Percentiles rank a stretch among this genome's conserved stretches.
phyloP scores from a whole-genome alignment of 805 yeast genomes.

The Starmera pachycereana region DNA sequence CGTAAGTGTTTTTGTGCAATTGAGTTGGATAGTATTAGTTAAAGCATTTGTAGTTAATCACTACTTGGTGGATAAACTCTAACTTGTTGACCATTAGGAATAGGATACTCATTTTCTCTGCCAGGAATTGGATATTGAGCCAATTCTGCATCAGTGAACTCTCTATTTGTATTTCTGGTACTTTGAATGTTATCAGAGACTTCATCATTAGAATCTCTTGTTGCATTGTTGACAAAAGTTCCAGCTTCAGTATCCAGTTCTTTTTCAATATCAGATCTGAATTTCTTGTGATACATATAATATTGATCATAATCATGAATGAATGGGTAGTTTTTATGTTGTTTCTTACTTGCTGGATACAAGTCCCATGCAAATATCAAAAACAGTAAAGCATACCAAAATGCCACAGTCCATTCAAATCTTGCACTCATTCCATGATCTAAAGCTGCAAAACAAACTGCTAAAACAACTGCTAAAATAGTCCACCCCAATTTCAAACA shows the following conservation, averaged over 20 bases:
- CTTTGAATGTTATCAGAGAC: conserved; percentile 1
- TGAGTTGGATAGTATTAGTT: no score
- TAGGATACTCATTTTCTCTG: conserved; percentile 11
- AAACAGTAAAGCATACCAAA: conserved; percentile 68
- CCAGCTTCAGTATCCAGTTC: not conserved
- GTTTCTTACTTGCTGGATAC: conserved; percentile 43
- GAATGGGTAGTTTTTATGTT: conserved; percentile 13
- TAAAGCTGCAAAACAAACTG: conserved; percentile 52
- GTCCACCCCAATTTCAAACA: conserved; percentile 57
- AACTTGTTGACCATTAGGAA: conserved; percentile 15
- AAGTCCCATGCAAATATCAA: conserved; percentile 60
- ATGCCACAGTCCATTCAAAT: conserved; percentile 84
- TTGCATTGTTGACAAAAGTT: conserved; percentile 4
- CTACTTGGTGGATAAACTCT: conserved; percentile 1
- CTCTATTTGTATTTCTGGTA: conserved; percentile 2
- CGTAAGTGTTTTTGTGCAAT: no score
- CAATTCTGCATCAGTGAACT: conserved; percentile 16
- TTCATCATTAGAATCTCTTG: not conserved
- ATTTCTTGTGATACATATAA: conserved; percentile 13
- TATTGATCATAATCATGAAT: conserved; percentile 16
- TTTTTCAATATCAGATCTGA: not conserved
- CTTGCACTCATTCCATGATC: conserved; percentile 21
- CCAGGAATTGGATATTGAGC: conserved; percentile 11
- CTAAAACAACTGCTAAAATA: conserved; percentile 51
- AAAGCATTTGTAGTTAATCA: not conserved